A percentile compares a stretch with the other conserved stretches of the same genome.
These are phyloP conservation scores for Aureobasidium sp. DNA, from an alignment of 2,329 filamentous ascomycete genomes.

Conservation along the genomic window DNA sequence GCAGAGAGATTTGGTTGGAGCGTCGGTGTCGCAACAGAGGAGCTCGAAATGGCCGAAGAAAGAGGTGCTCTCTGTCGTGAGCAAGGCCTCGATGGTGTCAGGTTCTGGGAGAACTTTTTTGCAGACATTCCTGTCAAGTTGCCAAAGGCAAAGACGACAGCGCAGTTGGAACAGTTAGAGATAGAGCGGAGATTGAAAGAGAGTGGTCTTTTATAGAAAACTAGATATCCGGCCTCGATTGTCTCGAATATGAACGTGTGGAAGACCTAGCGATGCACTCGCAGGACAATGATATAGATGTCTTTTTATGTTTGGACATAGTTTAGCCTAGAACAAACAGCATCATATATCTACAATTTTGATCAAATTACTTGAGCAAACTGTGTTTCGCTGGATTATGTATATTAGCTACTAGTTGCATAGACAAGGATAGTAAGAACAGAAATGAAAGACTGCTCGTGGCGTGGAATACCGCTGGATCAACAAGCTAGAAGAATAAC, in stretches of 20 bases:
- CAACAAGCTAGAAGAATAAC: not conserved
- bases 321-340: no score
- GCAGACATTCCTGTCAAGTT: conserved; percentile 6
- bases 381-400: not conserved
- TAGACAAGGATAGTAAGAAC: not conserved
- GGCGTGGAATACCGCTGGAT: no score
- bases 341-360: not conserved
- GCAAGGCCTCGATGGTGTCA: conserved; percentile 80
- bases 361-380: not conserved
- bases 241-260: no score
- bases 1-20: conserved; percentile 95
- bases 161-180: conserved; percentile 8
- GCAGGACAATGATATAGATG: no score
- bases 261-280: no score
- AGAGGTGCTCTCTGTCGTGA: conserved; percentile 80
- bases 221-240: not conserved
- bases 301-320: not conserved
- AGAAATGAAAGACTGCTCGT: not conserved
- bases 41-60: conserved; percentile 96
- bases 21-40: conserved; percentile 88
- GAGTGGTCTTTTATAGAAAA: conserved; percentile 1
- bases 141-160: not conserved
- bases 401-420: not conserved
- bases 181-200: conserved; percentile 9
- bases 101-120: conserved; percentile 77